Evolutionary conservation across 306 rosid species (phyloP).

Genomic region (Alnus rubra): DNA sequence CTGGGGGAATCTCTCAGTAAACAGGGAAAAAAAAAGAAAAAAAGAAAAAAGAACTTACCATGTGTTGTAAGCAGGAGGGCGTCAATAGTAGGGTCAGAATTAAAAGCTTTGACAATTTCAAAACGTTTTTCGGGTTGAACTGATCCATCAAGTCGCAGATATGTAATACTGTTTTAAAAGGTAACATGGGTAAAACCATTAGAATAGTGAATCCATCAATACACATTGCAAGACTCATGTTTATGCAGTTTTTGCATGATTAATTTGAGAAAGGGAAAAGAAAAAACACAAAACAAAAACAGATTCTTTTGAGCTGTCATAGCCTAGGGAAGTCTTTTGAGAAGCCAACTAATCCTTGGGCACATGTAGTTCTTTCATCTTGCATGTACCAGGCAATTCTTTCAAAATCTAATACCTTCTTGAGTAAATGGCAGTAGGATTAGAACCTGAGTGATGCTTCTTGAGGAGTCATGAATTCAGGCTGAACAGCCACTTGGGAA

Average conservation of each 20-base stretch:
- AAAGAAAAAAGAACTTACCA: constrained; percentile 54
- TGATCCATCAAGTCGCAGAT: constrained; percentile 93
- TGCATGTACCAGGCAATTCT: neutral
- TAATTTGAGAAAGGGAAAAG: neutral
- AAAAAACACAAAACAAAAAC: neutral
- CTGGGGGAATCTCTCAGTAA: neutral
- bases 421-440: neutral
- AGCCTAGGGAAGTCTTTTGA: neutral
- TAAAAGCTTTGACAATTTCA: constrained; percentile 91
- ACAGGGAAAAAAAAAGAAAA: constrained; percentile 4
- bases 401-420: neutral
- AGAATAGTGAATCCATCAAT: neutral
- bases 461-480: neutral
- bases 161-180: constrained; percentile 62
- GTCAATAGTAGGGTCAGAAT: constrained; percentile 98
- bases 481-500: neutral
- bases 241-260: neutral
- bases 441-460: neutral
- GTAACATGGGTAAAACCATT: constrained; percentile 3
- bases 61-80: constrained; percentile 90
- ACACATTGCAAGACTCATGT: neutral
- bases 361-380: neutral
- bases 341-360: neutral
- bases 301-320: neutral
- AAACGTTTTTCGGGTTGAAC: constrained; percentile 87